Evolutionary conservation across 768 basidiomycete genomes (phyloP), one percentile per base, ranked within the genome.

Genomic region (Amanita subjunquillea): DNA sequence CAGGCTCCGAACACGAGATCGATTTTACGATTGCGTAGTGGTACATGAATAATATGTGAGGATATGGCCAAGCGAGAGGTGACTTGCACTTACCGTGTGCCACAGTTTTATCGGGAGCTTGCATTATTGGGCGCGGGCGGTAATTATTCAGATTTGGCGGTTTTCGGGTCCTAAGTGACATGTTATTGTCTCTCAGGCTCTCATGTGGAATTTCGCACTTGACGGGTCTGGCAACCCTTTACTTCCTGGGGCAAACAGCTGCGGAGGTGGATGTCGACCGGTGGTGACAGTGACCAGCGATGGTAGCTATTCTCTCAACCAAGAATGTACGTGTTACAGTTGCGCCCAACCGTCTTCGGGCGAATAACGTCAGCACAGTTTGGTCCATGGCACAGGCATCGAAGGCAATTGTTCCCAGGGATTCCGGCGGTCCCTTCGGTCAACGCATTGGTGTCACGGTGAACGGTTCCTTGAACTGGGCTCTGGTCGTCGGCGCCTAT

Each of bases 131-230:
- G 42, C 54, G 20, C 49, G 46, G 25, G 10, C 49, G 22, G 54
- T 55, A 36, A 48, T 50, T 45, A 10, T 30, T 30, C 2, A 25
- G 4, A 32, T 23, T 27, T 48, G n/a, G 13, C 23, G 8, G 13
- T 2, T 4, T 32, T 15, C 36, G 5, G 36, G 12, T 5, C 4
- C n/a, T 30, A 17, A 6, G 10, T 40, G 15, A 47, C 20, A 27
- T 48, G 13, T 27, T 27, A 27, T 5, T 6, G 4, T 20, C 46
- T 38, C 3, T 17, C 29, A 54, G 53, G 53, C 45, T 37, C 46
- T 88, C 20, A 84, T 87, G 80, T 90, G 87, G 85, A 86, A 85
- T 59, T 65, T 87, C 40, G 87, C 83, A 0, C 71, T 84, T 7
- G 79, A 87, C 39, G 69, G 76, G 0, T 74, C 65, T 34, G 85